Conservation (phyloP, 1,284 basidiomycete species). For the Anthracocystis walkeri region DNA sequence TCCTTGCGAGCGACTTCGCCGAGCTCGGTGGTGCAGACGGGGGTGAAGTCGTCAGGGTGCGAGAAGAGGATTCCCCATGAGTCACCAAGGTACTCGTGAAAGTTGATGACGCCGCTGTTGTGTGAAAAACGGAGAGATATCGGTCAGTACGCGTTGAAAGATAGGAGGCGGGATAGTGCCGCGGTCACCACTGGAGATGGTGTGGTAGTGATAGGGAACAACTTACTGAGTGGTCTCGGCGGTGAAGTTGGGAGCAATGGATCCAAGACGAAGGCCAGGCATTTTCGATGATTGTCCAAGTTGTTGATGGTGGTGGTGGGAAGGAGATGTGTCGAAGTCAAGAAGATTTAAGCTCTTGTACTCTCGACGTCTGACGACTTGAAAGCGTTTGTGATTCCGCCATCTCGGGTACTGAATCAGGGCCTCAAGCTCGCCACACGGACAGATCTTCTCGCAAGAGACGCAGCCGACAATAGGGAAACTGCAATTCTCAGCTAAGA, state of each 20-base stretch:
- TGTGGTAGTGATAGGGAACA: neutral
- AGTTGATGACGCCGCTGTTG: conserved; percentile 71
- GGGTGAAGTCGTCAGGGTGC: conserved; percentile 80
- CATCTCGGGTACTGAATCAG: neutral
- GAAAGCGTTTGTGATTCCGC: conserved; percentile 2
- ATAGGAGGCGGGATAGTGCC: neutral
- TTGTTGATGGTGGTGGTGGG: conserved; percentile 9
- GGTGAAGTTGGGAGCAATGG: conserved; percentile 66
- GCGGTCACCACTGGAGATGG: neutral
- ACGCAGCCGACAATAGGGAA: neutral
- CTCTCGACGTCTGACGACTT: conserved; percentile 6
- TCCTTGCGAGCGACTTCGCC: conserved; percentile 89
- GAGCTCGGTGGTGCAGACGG: conserved; percentile 83
- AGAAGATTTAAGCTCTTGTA: conserved; percentile 18
- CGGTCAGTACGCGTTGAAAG: neutral
- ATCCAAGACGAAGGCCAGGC: conserved; percentile 65
- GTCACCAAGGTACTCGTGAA: conserved; percentile 89
- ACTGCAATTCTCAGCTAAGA: neutral
- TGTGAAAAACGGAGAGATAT: neutral
- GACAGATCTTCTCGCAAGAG: neutral
- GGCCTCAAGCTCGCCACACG: neutral
- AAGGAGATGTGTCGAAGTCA: neutral
- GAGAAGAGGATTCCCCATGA: conserved; percentile 78
- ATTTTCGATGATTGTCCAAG: conserved; percentile 65
- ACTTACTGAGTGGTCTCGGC: conserved; percentile 67